Conservation (phyloP, 805 yeast species). For the Candida taoyuanica region DNA sequence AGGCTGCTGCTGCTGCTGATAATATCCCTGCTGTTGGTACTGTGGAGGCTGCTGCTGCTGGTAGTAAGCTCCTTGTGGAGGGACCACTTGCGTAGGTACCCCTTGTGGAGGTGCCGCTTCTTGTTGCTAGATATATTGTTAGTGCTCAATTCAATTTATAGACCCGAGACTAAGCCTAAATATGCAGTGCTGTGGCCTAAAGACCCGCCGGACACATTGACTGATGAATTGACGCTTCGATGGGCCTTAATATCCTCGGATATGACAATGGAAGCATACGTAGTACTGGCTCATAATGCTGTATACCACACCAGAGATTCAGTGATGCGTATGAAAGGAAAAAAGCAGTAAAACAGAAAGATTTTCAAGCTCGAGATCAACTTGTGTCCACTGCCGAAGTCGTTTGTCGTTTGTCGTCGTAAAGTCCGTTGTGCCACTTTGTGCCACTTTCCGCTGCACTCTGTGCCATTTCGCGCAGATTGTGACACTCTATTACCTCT, state of each 20-base stretch:
- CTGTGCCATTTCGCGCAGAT: neutral
- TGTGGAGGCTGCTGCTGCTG: conserved; percentile 19
- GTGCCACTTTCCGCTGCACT: neutral
- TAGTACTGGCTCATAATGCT: conserved; percentile 12
- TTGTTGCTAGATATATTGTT: too few species aligned
- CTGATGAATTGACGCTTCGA: too few species aligned
- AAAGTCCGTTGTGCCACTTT: too few species aligned
- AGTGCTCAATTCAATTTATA: too few species aligned
- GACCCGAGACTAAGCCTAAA: too few species aligned
- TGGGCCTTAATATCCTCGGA: too few species aligned
- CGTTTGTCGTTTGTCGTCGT: too few species aligned
- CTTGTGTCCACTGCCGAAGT: too few species aligned
- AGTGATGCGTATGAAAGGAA: neutral
- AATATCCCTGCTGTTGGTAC: conserved; percentile 26
- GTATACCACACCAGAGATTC: neutral
- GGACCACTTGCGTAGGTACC: conserved; percentile 16
- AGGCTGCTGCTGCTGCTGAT: conserved; percentile 27
- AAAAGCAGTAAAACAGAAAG: neutral
- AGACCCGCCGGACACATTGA: too few species aligned
- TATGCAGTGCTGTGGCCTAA: too few species aligned
- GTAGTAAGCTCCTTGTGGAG: conserved; percentile 5
- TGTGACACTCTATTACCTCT: neutral
- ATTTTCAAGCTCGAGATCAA: conserved; percentile 3
- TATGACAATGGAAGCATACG: too few species aligned
- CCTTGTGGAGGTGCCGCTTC: too few species aligned